Conservation (phyloP, 116 monocot species). For the Papilionanthe hybrid region DNA sequence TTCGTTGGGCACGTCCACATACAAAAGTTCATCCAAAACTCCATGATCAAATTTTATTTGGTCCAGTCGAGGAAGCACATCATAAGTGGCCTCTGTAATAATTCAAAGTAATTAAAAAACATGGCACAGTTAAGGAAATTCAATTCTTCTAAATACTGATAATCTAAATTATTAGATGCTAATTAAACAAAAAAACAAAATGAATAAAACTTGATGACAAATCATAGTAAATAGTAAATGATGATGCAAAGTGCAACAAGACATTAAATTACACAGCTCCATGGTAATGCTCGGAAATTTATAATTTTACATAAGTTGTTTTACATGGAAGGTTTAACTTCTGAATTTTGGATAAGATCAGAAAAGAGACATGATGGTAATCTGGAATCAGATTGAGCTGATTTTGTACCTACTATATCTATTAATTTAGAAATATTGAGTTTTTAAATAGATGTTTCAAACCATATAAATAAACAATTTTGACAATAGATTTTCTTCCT, state of each 20-base stretch:
- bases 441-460: no score
- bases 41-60: slow-evolving; percentile 94
- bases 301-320: background rate
- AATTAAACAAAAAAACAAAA: background rate
- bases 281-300: background rate
- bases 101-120: background rate
- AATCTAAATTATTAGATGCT: background rate
- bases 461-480: no score
- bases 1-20: slow-evolving; percentile 79
- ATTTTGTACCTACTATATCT: no score
- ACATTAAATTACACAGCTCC: background rate
- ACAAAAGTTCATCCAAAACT: slow-evolving; percentile 70
- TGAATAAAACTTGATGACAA: background rate
- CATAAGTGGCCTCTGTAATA: slow-evolving; percentile 71
- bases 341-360: no score
- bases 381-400: no score
- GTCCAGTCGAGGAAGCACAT: slow-evolving; percentile 78
- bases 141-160: background rate
- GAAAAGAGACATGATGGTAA: no score
- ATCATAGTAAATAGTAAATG: background rate
- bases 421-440: no score
- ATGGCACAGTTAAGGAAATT: background rate
- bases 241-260: background rate
- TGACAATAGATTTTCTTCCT: no score
- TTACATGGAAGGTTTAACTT: no score